These are phyloP conservation scores for Aspergillus avenaceus DNA, from an alignment of 495 filamentous ascomycete species.

Conservation along the genomic window DNA sequence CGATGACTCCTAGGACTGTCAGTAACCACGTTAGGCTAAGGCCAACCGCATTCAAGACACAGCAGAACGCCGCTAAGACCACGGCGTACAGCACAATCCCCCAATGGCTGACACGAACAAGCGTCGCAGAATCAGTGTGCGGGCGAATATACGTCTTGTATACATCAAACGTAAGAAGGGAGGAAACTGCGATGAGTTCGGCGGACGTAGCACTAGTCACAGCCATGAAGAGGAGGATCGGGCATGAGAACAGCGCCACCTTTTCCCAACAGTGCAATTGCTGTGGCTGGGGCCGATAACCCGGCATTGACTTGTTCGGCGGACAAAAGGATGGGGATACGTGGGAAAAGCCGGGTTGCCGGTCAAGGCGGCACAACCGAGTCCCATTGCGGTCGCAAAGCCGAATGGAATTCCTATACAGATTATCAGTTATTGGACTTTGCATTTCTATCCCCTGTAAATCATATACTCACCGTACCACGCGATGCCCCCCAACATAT, in stretches of 20 bases:
- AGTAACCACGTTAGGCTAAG: conserved; percentile 45
- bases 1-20: conserved; percentile 40
- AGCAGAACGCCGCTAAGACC: conserved; percentile 42
- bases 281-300: conserved; percentile 41
- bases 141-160: conserved; percentile 53
- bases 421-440: no score
- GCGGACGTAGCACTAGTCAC: conserved; percentile 46
- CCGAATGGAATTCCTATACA: conserved; percentile 42
- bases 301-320: conserved; percentile 40
- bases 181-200: conserved; percentile 51
- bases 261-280: conserved; percentile 44
- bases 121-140: conserved; percentile 30
- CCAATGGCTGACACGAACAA: conserved; percentile 46
- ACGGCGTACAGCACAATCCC: conserved; percentile 44
- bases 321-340: conserved; percentile 47
- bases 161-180: conserved; percentile 52
- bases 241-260: conserved; percentile 43
- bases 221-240: conserved; percentile 52
- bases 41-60: conserved; percentile 38
- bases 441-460: no score
- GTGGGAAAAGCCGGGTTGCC: conserved; percentile 44
- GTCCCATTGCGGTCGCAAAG: conserved; percentile 45
- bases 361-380: conserved; percentile 46
- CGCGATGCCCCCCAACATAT: conserved; percentile 46
- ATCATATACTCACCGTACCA: conserved; percentile 46